A percentile compares a stretch with the other conserved stretches of the same genome.
phyloP scores from a whole-genome alignment of 257 asterid genomes.

The Eucommia ulmoides region DNA sequence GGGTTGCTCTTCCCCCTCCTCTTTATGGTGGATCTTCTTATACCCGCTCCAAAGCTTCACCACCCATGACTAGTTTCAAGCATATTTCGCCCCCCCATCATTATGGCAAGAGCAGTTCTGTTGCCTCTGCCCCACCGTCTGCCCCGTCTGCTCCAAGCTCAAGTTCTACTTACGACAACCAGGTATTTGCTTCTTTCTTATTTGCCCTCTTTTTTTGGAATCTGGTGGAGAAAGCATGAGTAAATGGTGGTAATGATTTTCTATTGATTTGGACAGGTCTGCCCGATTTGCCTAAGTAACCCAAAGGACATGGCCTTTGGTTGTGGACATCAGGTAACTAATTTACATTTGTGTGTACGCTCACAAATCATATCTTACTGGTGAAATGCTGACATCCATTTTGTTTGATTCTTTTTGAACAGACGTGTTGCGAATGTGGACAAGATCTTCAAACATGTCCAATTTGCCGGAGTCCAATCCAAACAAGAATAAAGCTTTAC shows the following conservation, averaged over 20 bases:
- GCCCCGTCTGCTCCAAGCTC: constrained; percentile 27
- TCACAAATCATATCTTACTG: no score
- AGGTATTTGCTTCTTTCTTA: no score
- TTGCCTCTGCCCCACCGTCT: constrained; percentile 19
- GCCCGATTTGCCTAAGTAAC: constrained; percentile 81
- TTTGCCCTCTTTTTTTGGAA: no score
- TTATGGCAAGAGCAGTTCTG: constrained; percentile 13
- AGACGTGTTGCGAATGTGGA: constrained; percentile 85
- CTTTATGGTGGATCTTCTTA: constrained; percentile 26
- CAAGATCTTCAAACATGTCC: constrained; percentile 55
- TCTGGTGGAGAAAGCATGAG: no score
- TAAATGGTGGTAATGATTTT: not conserved
- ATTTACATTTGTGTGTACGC: not conserved
- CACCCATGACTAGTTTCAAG: constrained; percentile 30
- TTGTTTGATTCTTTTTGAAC: constrained; percentile 4
- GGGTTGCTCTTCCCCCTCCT: constrained; percentile 87
- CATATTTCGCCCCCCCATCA: constrained; percentile 27
- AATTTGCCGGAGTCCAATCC: constrained; percentile 56
- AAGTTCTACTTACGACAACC: constrained; percentile 43
- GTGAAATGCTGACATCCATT: not conserved
- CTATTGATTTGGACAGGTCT: constrained; percentile 38
- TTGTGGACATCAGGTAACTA: constrained; percentile 98
- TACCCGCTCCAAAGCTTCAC: constrained; percentile 32
- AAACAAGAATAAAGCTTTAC: constrained; percentile 76
- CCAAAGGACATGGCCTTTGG: constrained; percentile 96